A percentile compares a stretch with the other conserved stretches of the same genome.
Conservation (phyloP, 768 basidiomycete genomes). For the Tubosaeta sp. region DNA sequence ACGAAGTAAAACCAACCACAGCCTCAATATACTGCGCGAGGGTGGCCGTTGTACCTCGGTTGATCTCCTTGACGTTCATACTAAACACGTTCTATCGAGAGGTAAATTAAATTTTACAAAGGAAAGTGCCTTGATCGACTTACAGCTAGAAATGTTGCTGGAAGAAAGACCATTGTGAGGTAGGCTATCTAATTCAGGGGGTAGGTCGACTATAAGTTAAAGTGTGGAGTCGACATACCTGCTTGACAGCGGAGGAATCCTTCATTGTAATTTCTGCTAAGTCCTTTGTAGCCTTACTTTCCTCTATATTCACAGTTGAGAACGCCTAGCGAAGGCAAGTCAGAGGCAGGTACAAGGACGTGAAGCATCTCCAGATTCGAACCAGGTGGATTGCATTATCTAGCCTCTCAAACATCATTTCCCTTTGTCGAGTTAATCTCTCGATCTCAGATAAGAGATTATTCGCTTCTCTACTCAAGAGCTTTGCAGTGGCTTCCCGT, state of each 20-base stretch:
- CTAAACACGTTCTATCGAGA: conserved; percentile 29
- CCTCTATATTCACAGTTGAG: conserved; percentile 48
- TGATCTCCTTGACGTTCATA: conserved; percentile 30
- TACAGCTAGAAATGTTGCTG: conserved; percentile 41
- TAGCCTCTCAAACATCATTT: conserved; percentile 21
- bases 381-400: conserved; percentile 25
- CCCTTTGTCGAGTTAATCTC: conserved; percentile 34
- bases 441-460: conserved; percentile 48
- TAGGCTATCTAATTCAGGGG: conserved; percentile 41
- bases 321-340: conserved; percentile 39
- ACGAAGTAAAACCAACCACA: conserved; percentile 42
- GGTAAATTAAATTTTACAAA: conserved; percentile 6
- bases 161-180: conserved; percentile 55
- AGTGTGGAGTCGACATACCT: conserved; percentile 7
- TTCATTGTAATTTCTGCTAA: conserved; percentile 1
- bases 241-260: conserved; percentile 17
- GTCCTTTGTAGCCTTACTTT: conserved; percentile 29
- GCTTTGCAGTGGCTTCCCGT: conserved; percentile 25
- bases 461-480: conserved; percentile 37
- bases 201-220: not conserved
- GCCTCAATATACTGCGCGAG: conserved; percentile 37
- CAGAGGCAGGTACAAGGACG: not conserved
- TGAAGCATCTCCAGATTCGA: conserved; percentile 1
- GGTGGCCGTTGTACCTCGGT: conserved; percentile 20
- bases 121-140: not conserved